Base-by-base conservation (phyloP, 805 yeast genomes). In the Nakazawaea ishiwadae region DNA sequence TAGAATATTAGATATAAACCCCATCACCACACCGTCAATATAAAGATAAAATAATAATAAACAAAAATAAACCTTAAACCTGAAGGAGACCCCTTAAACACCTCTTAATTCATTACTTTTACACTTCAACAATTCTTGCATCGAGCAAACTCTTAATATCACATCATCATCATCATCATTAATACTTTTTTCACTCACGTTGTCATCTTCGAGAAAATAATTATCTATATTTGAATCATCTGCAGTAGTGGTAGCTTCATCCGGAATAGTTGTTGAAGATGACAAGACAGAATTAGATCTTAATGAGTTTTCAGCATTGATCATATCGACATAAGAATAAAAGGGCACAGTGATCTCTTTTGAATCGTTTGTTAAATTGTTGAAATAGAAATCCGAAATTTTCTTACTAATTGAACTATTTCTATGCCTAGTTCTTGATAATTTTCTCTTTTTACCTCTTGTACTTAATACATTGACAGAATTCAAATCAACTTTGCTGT, bases 401-500 rank as follows among this genome's bases (percentile, higher is more conserved):
- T 16, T 37, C n/a, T 23, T 18, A 18, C 17, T 31, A 34, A 30
- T 15, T 40, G 39, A 26, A 42, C 35, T 31, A 47, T 37, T 39
- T 20, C 35, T 24, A 15, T 31, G 14, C 15, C 16, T 26, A 14
- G 36, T 29, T 31, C 21, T 27, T 18, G 30, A 30, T 30, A 30
- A 24, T n/a, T 39, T 21, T 38, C 35, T 21, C 23, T 28, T 24
- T 10, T 14, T 31, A 17, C 10, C 10, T 14, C 11, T 24, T 14
- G 29, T 51, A 58, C 14, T 54, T 16, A 86, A 78, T 61, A 87
- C 75, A 45, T 84, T 90, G 11, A 85, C 79, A 41, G 75, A 71
- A 49, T 84, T 82, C 45, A 88, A 71, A 51, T 82, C 76, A 4
- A 83, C 67, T 33, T 67, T 62, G 9, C 63, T 53, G 51, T 79